These are phyloP conservation scores for Debaryomyces singareniensis DNA, from an alignment of 1,139 yeast genomes.

Conservation along the genomic window DNA sequence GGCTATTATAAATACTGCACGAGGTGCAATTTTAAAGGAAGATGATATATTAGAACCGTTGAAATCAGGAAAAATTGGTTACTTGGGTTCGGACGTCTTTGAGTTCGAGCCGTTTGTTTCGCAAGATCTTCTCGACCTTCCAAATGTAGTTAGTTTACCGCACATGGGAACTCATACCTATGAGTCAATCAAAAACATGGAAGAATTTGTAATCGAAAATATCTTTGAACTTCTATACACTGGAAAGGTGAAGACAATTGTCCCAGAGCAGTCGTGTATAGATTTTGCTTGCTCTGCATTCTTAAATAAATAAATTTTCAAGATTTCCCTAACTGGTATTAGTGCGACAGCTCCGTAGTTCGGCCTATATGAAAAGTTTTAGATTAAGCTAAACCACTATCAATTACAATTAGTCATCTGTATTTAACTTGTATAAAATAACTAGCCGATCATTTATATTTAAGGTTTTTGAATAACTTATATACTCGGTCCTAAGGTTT, in stretches of 20 bases:
- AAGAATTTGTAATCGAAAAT: constrained; percentile 46
- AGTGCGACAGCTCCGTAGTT: no score
- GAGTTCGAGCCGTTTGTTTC: constrained; percentile 75
- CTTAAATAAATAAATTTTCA: background rate
- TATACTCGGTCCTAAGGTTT: no score
- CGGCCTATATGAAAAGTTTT: no score
- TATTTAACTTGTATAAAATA: no score
- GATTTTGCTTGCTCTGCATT: constrained; percentile 2
- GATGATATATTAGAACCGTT: constrained; percentile 53
- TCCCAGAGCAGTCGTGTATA: constrained; percentile 50
- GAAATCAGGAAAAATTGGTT: constrained; percentile 62
- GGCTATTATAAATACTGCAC: constrained; percentile 60
- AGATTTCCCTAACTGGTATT: no score
- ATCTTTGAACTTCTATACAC: constrained; percentile 37
- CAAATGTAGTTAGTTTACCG: constrained; percentile 62
- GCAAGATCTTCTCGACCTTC: constrained; percentile 46
- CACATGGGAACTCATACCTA: constrained; percentile 78
- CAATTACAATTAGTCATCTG: no score
- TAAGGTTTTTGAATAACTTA: no score
- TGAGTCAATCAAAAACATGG: constrained; percentile 55
- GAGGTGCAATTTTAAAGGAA: constrained; percentile 74
- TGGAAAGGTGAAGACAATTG: constrained; percentile 60
- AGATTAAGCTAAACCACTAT: no score
- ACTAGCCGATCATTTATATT: no score
- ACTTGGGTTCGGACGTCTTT: constrained; percentile 79